These are phyloP conservation scores for Corrigiola litoralis DNA, from an alignment of 179 eudicot genomes.

Conservation along the genomic window DNA sequence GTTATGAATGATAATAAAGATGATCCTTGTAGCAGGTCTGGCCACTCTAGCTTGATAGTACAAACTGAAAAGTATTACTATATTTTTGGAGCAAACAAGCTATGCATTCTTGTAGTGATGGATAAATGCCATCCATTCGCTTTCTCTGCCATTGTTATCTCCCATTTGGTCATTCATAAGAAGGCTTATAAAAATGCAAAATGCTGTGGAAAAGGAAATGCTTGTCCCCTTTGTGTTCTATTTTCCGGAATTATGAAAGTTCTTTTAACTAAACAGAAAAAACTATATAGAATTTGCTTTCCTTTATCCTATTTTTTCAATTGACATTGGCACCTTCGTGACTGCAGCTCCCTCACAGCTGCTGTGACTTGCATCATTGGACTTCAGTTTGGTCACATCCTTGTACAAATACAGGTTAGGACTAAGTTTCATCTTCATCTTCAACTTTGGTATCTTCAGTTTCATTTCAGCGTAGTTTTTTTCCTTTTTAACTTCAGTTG, in stretches of 20 bases:
- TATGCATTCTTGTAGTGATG: too few species aligned
- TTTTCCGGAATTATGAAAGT: not conserved
- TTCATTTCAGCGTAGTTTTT: not conserved
- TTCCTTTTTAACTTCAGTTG: not conserved
- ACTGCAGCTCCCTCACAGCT: constrained; percentile 68
- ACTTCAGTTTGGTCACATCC: constrained; percentile 80
- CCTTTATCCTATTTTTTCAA: not conserved
- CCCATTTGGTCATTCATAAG: too few species aligned
- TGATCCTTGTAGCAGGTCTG: too few species aligned
- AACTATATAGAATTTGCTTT: not conserved
- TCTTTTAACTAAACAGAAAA: not conserved
- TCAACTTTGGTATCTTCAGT: not conserved
- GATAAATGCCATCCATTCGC: too few species aligned
- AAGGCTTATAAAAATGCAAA: too few species aligned
- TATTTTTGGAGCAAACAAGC: too few species aligned
- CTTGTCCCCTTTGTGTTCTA: too few species aligned
- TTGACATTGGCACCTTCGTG: not conserved
- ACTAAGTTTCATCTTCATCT: not conserved
- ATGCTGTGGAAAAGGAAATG: too few species aligned
- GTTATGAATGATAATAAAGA: too few species aligned
- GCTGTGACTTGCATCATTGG: constrained; percentile 74
- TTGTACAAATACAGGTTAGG: constrained; percentile 61
- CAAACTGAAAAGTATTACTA: too few species aligned
- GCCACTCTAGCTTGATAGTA: too few species aligned
- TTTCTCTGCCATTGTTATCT: too few species aligned